Evolutionary conservation across 2,329 filamentous ascomycete species (phyloP), one percentile per base, ranked within the genome.

Genomic region (Sporothrix humicola): DNA sequence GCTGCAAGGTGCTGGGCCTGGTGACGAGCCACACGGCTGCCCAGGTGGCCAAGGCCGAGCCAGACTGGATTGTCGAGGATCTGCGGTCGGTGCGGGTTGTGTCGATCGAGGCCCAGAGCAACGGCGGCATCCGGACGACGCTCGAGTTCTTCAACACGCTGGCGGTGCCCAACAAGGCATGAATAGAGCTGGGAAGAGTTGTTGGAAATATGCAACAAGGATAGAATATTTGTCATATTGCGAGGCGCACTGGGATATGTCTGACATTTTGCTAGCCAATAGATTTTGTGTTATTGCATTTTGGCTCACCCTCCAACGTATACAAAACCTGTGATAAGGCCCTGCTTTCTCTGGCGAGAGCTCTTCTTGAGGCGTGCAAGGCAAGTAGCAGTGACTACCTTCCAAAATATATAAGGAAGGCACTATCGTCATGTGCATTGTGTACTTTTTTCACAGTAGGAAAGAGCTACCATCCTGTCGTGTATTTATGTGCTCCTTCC

Each of bases 1-100:
- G 94, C 1, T 97, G 92, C 84, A 91, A 88, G 79, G 95, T 97
- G 13, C 83, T 97, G 63, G 95, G 91, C n/a, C 83, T 98, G 72
- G 89, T 92, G 72, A 97, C 94, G 72, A 97, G 93, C 79, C 95
- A 97, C 83, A 89, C 88, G 37, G 84, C 91, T 63, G 89, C 90
- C 77, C 89, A 95, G 83, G 87, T 97, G 69, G 83, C 86, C 75
- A 88, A 87, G 65, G 93, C 94, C 4, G 91, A 89, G n/a, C 93
- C 95, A 61, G 94, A 97, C 84, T 97, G 93, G 91, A 90, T 97
- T 70, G 91, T 97, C 73, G 85, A 86, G 81, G 93, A 98, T 82
- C 85, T 97, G 83, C 85, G 87, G 73, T 94, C 92, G 76, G 89
- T 97, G 75, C 88, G 83, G 77, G 83, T 97, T 78, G 83, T 89